Evolutionary conservation across 106 monocot genomes (phyloP), one percentile per base, ranked within the genome.

Genomic region (Dioscorea alata): DNA sequence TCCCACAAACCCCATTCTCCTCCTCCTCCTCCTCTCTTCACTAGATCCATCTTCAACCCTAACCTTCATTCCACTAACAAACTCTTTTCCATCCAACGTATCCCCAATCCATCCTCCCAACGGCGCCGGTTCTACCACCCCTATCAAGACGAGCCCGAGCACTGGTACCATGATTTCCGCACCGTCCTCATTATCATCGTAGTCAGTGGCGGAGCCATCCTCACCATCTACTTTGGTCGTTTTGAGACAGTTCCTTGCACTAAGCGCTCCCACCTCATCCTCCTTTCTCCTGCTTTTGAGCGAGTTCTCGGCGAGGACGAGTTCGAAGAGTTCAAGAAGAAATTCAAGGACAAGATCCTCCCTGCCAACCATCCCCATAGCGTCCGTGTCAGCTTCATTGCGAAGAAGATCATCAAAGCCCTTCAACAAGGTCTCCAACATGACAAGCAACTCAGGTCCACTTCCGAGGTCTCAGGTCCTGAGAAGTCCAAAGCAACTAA

Each of bases 341-440:
- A 53, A 0, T 67, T 97, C 58, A 73, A 65, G 28, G 74, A 69
- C 20, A 86, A 87, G 74, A 83, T 92, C 25, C 85, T 97, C n/a
- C 89, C 97, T 13, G 69, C 97, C 7, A 75, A 83, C 63, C 89
- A 97, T 63, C 97, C 97, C 18, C 92, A 97, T 60, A 89, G 92
- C 79, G 62, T 97, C 65, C 73, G 97, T 32, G 83, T 97, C 18
- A 65, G 87, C 18, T 62, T 92, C 32, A 89, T 97, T 57, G 71
- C 92, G 10, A 69, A 74, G 42, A 78, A 89, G 17, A 76, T 97
- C 62, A 83, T 97, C 53, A 69, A 65, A 14, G 92, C 92, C 23
- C 71, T 97, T 14, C 76, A 90, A 68, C 73, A 76, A 20, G 94
- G 94, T 10, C 76, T 90, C 23, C 67, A 65, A 32, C 76, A 61